Base-by-base conservation (phyloP, 768 basidiomycete species). In the Termitomyces titanicus region DNA sequence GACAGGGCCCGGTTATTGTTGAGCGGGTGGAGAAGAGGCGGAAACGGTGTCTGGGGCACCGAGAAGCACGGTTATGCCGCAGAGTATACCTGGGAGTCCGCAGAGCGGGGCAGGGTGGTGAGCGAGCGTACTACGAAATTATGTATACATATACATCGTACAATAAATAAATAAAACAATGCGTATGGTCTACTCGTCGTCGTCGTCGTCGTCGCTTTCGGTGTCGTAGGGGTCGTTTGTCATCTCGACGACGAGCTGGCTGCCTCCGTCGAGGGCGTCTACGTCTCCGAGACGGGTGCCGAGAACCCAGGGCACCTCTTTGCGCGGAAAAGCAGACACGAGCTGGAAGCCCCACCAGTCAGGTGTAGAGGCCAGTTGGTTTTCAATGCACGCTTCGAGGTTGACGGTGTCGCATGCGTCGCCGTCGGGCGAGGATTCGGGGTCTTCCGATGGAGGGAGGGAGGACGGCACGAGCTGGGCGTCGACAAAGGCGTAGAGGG, bases 291-390 rank as follows among this genome's bases (percentile, higher is more conserved):
- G 70, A 39, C 62, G 72, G 20, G 63, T 56, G 24, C 66, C 69
- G 0, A 67, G 35, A 40, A 60, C 53, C 78, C 85, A 90, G 12
- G 74, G 74, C 51, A 89, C 78, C 67, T 83, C 83, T 40, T 71
- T 72, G 50, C 88, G 73, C 4, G 93, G 93, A 63, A 90, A 94
- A 10, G 89, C 79, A 2, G 79, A 78, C 3, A 72, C 73, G 27
- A 95, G 72, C 56, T 74, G 77, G 75, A 95, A 94, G 8, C 82
- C 84, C 85, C 88, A 93, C 78, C 85, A 91, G 25, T 70, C 71
- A 2, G 39, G 50, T n/a, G 39, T 5, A 17, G 8, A 48, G 40
- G 18, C 31, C 47, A 33, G 15, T 57, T 0, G 47, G 37, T 45
- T 72, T 67, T 70, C 72, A 25, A 76, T 66, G 9, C 68, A 65